Evolutionary conservation across 371 early-diverging fungal genomes (phyloP).

Genomic region (Cokeromyces recurvatus): DNA sequence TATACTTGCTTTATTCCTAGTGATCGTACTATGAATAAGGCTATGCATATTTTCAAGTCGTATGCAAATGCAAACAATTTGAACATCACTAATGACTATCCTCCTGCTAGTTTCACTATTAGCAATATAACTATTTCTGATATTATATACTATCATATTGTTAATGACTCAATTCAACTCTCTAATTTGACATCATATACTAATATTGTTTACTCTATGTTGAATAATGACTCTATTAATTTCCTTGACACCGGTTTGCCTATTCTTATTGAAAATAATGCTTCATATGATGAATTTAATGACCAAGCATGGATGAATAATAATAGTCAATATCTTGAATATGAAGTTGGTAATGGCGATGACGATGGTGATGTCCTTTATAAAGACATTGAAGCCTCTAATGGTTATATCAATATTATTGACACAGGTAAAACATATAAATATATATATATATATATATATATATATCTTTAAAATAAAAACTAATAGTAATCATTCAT

Average conservation of each 20-base stretch:
- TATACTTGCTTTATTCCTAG: conserved; percentile 33
- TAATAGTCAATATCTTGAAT: conserved; percentile 6
- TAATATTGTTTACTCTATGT: conserved; percentile 17
- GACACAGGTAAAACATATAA: conserved; percentile 26
- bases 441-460: neutral
- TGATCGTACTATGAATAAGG: conserved; percentile 6
- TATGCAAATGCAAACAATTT: neutral
- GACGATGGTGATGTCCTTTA: conserved; percentile 12
- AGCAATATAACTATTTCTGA: conserved; percentile 20
- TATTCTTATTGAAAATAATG: conserved; percentile 22
- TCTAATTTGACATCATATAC: conserved; percentile 8
- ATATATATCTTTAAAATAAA: too few species aligned
- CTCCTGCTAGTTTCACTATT: conserved; percentile 13
- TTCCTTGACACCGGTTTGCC: conserved; percentile 20
- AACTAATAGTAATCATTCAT: neutral
- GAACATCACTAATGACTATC: conserved; percentile 1
- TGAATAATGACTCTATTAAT: conserved; percentile 22
- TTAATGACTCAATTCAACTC: conserved; percentile 20
- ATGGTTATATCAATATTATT: conserved; percentile 37
- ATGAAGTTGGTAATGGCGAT: conserved; percentile 27
- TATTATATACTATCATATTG: conserved; percentile 30
- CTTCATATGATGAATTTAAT: conserved; percentile 4
- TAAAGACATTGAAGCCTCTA: conserved; percentile 29
- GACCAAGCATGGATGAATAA: conserved; percentile 10
- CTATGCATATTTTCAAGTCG: neutral